Base-by-base conservation (phyloP, 75 land plant species). In the Pinus tabuliformis region DNA sequence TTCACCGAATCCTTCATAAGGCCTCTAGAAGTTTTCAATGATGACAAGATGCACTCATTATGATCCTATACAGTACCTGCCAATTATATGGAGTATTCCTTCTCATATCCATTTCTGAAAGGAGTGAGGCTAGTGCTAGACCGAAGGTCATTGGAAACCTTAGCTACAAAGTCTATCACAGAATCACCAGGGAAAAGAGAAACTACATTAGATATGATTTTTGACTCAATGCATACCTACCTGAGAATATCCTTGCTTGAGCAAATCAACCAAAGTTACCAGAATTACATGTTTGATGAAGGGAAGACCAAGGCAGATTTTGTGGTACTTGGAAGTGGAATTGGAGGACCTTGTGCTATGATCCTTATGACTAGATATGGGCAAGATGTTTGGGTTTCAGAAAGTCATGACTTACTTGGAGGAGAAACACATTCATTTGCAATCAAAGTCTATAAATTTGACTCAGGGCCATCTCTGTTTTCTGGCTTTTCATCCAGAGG, bases 251-350 rank as follows among this genome's bases (percentile, higher is more conserved):
- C 99, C 2, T 79, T 97, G 75, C 94, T 98, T 18, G 98, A 94
- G 77, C 88, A 95, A 18, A 94, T 98, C 86, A 97, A 97, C 74
- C 87, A 94, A 36, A 80, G 98, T 12, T 97, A 98, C 62, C 90
- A 92, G 24, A 94, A 97, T 68, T 97, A 98, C 79, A 97, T 97
- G 99, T 98, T 98, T 54, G 88, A 88, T 49, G 99, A 94, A 96
- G 99, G 92, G 28, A 93, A 86, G 81, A 75, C 82, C 37, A 92
- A 94, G 79, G 98, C 93, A 14, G 95, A 94, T 83, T 79, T 88
- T 60, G 87, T 97, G 16, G 87, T 97, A 3, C 89, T 97, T 65
- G 99, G 99, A 59, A 97, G 99, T 82, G 99, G 99, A 21, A 93
- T 97, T 73, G 98, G 89, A 17, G 99, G 99, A n/a, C 80, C 95